A percentile compares a stretch with the other conserved stretches of the same genome.
Evolutionary conservation across 176 grass and related monocot species (phyloP).

Genomic region (Oryza coarctata): DNA sequence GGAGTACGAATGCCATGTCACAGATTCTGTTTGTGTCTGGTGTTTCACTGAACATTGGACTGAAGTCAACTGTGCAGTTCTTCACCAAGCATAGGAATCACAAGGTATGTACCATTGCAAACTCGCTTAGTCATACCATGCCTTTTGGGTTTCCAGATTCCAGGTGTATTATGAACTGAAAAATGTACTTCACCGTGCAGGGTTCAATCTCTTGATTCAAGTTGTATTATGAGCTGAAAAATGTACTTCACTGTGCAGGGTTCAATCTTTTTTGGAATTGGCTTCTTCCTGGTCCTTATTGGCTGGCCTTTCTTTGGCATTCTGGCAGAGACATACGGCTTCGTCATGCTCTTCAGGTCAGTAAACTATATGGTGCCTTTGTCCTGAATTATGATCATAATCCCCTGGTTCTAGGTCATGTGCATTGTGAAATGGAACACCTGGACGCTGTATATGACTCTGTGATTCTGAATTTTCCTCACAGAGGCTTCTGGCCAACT

Average conservation of each 20-base stretch:
- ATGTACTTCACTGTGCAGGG: conserved; percentile 44
- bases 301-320: conserved; percentile 78
- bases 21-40: conserved; percentile 85
- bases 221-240: neutral
- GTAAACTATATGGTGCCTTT: neutral
- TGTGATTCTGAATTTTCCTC: conserved; percentile 24
- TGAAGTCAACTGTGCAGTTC: conserved; percentile 77
- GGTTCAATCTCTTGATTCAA: conserved; percentile 48
- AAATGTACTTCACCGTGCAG: conserved; percentile 31
- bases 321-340: conserved; percentile 68
- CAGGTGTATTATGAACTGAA: neutral
- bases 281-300: conserved; percentile 67
- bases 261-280: conserved; percentile 66
- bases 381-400: neutral
- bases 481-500: conserved; percentile 85
- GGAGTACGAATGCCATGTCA: neutral
- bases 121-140: neutral
- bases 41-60: conserved; percentile 76
- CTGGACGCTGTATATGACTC: conserved; percentile 4
- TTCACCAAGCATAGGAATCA: conserved; percentile 90
- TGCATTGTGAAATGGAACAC: neutral
- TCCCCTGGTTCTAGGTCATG: neutral
- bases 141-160: neutral
- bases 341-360: conserved; percentile 82
- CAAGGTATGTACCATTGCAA: conserved; percentile 37